Evolutionary conservation across 2,329 filamentous ascomycete genomes (phyloP).

Genomic region (Apiospora kogelbergensis): DNA sequence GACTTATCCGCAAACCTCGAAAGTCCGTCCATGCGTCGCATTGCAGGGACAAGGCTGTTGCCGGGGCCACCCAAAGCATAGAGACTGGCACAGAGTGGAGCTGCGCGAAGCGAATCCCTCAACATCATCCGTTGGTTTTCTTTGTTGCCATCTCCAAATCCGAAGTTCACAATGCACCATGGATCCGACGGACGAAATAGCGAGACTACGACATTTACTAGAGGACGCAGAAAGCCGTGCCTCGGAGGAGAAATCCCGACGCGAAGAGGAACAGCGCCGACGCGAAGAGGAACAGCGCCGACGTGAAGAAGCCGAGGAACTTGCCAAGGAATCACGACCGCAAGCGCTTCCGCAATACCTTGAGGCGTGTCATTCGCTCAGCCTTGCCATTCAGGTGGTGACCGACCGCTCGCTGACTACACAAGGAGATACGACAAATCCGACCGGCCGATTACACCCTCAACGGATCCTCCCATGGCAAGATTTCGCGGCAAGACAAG

Average conservation of each 20-base stretch:
- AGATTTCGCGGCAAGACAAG: constrained; percentile 29
- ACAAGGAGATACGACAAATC: constrained; percentile 34
- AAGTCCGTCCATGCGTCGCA: not conserved
- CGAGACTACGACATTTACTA: not conserved
- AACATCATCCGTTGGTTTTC: not conserved
- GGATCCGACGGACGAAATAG: not conserved
- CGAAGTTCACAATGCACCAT: not conserved
- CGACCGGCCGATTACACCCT: constrained; percentile 33
- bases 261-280: constrained; percentile 24
- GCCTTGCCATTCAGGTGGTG: constrained; percentile 29
- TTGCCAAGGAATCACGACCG: constrained; percentile 19
- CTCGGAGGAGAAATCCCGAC: constrained; percentile 24
- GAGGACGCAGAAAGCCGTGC: not conserved
- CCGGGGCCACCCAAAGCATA: not conserved
- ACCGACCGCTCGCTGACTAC: constrained; percentile 33
- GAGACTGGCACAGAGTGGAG: not conserved
- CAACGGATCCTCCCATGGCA: constrained; percentile 36
- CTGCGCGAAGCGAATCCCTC: not conserved
- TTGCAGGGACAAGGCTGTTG: not conserved
- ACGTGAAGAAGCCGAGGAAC: constrained; percentile 23
- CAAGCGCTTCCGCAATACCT: constrained; percentile 30
- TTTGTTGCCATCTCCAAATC: not conserved
- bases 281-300: constrained; percentile 24
- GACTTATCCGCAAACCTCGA: not conserved
- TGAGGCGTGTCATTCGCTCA: constrained; percentile 32